Conservation (phyloP, 2,329 filamentous ascomycete species). For the Karstenula rhodostoma region DNA sequence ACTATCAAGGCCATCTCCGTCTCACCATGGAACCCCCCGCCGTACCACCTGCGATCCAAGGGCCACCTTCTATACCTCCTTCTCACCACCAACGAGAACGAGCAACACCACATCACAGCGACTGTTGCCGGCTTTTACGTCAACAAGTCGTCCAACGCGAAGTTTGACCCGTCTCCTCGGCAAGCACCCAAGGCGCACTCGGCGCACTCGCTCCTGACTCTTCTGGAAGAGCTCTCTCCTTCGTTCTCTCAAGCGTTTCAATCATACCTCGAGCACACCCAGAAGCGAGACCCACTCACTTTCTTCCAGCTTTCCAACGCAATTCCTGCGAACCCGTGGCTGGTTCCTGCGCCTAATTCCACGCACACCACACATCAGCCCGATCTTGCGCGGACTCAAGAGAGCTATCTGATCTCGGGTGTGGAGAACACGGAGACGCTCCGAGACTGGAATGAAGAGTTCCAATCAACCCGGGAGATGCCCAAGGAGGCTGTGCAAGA, state of each 20-base stretch:
- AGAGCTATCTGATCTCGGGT: conserved; percentile 88
- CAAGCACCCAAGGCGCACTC: conserved; percentile 78
- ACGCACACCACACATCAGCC: conserved; percentile 74
- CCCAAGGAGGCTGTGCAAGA: conserved; percentile 95
- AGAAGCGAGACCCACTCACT: conserved; percentile 83
- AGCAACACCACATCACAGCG: conserved; percentile 91
- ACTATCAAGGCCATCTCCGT: conserved; percentile 89
- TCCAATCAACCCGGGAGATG: conserved; percentile 94
- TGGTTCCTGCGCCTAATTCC: conserved; percentile 75
- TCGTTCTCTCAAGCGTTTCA: conserved; percentile 82
- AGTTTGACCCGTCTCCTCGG: conserved; percentile 90
- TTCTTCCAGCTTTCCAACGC: conserved; percentile 97
- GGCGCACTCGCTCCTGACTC: conserved; percentile 84
- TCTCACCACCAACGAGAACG: conserved; percentile 89
- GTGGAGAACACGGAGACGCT: conserved; percentile 94
- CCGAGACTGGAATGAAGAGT: conserved; percentile 98
- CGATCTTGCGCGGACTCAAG: conserved; percentile 89
- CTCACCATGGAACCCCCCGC: conserved; percentile 96
- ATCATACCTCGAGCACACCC: conserved; percentile 83
- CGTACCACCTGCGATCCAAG: conserved; percentile 86
- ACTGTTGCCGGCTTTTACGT: conserved; percentile 96
- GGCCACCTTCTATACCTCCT: conserved; percentile 92
- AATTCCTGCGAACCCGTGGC: conserved; percentile 90
- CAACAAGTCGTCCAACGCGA: conserved; percentile 93
- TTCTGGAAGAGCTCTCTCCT: conserved; percentile 81